Evolutionary conservation across 1,284 basidiomycete species (phyloP).

Genomic region (Fomitopsis betulina): DNA sequence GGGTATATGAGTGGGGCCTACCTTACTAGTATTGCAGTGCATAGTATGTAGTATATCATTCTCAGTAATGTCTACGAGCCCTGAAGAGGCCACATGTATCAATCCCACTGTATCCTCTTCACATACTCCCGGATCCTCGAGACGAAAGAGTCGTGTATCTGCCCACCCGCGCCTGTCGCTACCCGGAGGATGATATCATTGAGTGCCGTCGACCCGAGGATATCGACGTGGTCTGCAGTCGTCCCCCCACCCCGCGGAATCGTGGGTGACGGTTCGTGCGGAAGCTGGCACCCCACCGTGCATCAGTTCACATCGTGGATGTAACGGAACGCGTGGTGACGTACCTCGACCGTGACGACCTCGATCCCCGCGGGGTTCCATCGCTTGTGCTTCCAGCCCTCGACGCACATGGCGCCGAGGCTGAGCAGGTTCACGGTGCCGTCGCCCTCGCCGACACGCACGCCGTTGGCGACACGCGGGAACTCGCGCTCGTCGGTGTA

Average conservation of each 20-base stretch:
- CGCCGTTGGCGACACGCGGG: slow-evolving; percentile 79
- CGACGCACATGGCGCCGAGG: slow-evolving; percentile 92
- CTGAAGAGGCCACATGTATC: neutral
- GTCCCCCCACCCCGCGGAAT: slow-evolving; percentile 88
- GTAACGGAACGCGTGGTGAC: slow-evolving; percentile 11
- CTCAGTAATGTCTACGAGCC: no score
- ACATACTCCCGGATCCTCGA: slow-evolving; percentile 81
- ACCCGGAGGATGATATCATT: slow-evolving; percentile 93
- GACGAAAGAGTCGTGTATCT: slow-evolving; percentile 71
- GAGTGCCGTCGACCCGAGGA: slow-evolving; percentile 82
- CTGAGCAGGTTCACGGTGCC: slow-evolving; percentile 91
- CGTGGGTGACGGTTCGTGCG: slow-evolving; percentile 74
- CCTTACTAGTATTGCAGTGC: no score
- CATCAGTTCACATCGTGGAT: neutral
- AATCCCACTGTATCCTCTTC: slow-evolving; percentile 74
- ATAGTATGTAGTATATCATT: no score
- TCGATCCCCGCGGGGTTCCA: slow-evolving; percentile 95
- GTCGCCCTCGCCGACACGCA: slow-evolving; percentile 91
- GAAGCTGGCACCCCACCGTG: slow-evolving; percentile 47
- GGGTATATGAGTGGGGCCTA: no score
- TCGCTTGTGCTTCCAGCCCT: slow-evolving; percentile 86
- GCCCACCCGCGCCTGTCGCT: slow-evolving; percentile 70
- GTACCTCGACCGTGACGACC: slow-evolving; percentile 83
- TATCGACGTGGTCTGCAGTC: slow-evolving; percentile 91
- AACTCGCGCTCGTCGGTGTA: slow-evolving; percentile 61